Conservation (phyloP, 495 filamentous ascomycete genomes). For the Penicillium dipodomyicola region DNA sequence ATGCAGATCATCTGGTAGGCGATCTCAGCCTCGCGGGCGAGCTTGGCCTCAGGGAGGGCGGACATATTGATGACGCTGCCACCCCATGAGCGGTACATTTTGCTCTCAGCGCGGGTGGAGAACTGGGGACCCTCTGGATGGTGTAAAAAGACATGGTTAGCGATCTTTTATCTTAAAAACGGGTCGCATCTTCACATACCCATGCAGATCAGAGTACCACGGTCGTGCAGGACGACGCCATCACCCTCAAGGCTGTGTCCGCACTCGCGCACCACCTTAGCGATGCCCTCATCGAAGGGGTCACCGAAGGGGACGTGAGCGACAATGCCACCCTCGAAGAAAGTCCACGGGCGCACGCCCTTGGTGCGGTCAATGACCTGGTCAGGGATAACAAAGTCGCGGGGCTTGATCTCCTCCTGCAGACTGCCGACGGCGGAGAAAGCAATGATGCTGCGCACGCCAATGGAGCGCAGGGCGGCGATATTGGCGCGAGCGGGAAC, state of each 20-base stretch:
- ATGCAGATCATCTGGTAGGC: conserved; percentile 98
- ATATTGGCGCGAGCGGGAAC: conserved; percentile 91
- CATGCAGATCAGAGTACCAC: conserved; percentile 86
- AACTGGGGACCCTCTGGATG: conserved; percentile 85
- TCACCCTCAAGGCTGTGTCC: conserved; percentile 76
- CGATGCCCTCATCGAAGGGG: conserved; percentile 81
- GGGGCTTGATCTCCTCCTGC: conserved; percentile 84
- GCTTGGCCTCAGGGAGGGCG: conserved; percentile 91
- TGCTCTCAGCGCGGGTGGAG: conserved; percentile 91
- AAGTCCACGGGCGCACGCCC: conserved; percentile 87
- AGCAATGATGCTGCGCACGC: conserved; percentile 85
- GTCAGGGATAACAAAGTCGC: conserved; percentile 94
- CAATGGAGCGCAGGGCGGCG: conserved; percentile 83
- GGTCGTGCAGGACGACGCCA: conserved; percentile 71
- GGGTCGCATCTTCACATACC: conserved; percentile 51
- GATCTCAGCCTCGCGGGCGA: conserved; percentile 93
- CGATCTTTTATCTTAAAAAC: background rate
- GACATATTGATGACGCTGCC: conserved; percentile 97
- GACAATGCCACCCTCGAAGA: conserved; percentile 91
- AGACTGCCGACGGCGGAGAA: conserved; percentile 95
- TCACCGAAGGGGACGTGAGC: conserved; percentile 95
- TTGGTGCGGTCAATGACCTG: conserved; percentile 98
- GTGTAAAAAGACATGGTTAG: conserved; percentile 11
- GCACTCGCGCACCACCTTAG: conserved; percentile 65
- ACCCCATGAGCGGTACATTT: conserved; percentile 91